Percentiles rank a stretch among this genome's conserved stretches.
Evolutionary conservation across 225 moss, liverwort and hornwort genomes (phyloP).

Genomic region (Physcomitrellopsis africana): DNA sequence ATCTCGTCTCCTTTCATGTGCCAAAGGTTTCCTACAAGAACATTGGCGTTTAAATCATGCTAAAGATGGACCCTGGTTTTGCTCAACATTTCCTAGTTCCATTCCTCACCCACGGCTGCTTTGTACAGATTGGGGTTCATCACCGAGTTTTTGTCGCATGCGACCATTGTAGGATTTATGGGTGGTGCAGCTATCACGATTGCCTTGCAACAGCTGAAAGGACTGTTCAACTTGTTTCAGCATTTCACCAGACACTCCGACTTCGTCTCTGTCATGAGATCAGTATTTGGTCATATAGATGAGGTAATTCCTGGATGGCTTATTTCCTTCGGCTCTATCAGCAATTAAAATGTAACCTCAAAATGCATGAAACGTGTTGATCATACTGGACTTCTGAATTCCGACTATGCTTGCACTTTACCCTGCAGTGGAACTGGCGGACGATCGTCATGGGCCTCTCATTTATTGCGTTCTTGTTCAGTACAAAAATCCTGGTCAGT

Average conservation of each 20-base stretch:
- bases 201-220: slow-evolving; percentile 72
- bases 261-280: slow-evolving; percentile 67
- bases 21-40: too few species aligned
- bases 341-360: too few species aligned
- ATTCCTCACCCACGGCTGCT: neutral
- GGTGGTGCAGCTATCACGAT: slow-evolving; percentile 80
- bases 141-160: slow-evolving; percentile 79
- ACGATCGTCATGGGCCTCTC: slow-evolving; percentile 31
- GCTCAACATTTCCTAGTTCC: neutral
- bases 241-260: slow-evolving; percentile 60
- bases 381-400: neutral
- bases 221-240: slow-evolving; percentile 49
- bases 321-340: neutral
- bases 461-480: slow-evolving; percentile 52
- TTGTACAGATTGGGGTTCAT: slow-evolving; percentile 73
- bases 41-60: too few species aligned
- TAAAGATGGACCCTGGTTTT: too few species aligned
- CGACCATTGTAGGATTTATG: slow-evolving; percentile 83
- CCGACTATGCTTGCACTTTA: neutral
- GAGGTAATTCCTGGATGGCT: slow-evolving; percentile 41
- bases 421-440: slow-evolving; percentile 29
- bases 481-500: slow-evolving; percentile 34
- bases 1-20: slow-evolving; percentile 3
- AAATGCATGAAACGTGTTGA: neutral
- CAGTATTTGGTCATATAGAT: slow-evolving; percentile 49